A percentile compares a stretch with the other conserved stretches of the same genome.
These are phyloP conservation scores for Neurospora crassa DNA, from an alignment of 2,329 filamentous ascomycete species.

Conservation along the genomic window DNA sequence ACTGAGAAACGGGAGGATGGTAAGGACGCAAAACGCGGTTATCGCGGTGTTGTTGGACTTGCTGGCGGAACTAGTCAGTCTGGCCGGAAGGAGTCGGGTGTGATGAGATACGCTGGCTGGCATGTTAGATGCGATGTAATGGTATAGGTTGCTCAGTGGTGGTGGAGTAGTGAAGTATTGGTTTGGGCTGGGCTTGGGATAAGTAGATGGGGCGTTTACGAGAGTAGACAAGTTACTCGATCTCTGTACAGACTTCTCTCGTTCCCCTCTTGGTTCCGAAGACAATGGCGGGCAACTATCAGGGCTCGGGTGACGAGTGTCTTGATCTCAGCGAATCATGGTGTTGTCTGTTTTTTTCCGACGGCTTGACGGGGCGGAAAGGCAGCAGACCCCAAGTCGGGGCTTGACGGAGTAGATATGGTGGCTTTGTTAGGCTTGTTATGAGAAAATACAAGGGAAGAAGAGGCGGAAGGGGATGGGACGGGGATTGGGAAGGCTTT, in stretches of 20 bases:
- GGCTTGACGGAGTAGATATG: not conserved
- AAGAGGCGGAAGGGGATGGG: not conserved
- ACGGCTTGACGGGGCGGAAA: not conserved
- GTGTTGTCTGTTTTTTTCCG: not conserved
- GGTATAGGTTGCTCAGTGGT: not conserved
- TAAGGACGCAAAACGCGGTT: not conserved
- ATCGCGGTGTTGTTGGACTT: not conserved
- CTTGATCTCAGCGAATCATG: not conserved
- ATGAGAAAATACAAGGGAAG: not conserved
- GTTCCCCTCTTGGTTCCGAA: not conserved
- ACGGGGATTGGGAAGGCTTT: not conserved
- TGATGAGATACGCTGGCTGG: not conserved
- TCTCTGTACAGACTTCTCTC: not conserved
- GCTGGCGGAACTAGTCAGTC: not conserved
- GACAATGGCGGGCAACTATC: not conserved
- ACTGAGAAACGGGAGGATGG: not conserved
- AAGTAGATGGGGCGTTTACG: not conserved
- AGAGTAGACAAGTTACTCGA: not conserved
- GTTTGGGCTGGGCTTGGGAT: not conserved
- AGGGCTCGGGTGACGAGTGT: not conserved
- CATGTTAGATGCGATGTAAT: not conserved
- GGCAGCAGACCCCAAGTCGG: not conserved
- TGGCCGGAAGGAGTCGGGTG: not conserved
- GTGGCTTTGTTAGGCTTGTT: not conserved
- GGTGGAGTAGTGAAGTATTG: not conserved